phyloP scores from a whole-genome alignment of 805 yeast genomes.

The Yarrowia deformans region DNA sequence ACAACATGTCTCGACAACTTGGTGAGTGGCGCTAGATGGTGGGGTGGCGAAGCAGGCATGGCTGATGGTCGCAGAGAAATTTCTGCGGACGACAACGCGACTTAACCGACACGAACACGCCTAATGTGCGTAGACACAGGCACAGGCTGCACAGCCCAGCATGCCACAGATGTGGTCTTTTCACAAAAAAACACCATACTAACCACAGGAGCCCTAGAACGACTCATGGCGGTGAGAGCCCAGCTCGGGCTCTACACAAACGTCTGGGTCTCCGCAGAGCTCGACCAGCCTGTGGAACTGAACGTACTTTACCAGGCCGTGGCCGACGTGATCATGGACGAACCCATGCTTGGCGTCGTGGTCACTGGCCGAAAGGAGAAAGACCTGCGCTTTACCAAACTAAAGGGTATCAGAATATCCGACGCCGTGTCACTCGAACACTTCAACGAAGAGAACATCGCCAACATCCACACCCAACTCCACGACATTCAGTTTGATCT shows the following conservation, averaged over 20 bases:
- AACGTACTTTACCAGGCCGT: conserved; percentile 28
- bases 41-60: background rate
- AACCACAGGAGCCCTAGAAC: conserved; percentile 26
- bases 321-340: conserved; percentile 37
- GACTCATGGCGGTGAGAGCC: conserved; percentile 36
- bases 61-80: background rate
- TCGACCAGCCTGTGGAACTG: conserved; percentile 20
- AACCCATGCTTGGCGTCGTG: conserved; percentile 30
- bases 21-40: conserved; percentile 26
- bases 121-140: background rate
- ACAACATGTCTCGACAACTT: conserved; percentile 38
- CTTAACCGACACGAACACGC: background rate
- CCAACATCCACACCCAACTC: conserved; percentile 25
- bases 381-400: conserved; percentile 36
- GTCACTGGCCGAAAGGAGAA: conserved; percentile 25
- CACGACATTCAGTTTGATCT: conserved; percentile 34
- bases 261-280: conserved; percentile 34
- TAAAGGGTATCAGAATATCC: conserved; percentile 26
- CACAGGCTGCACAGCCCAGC: too few relatives aligned
- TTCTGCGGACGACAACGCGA: background rate
- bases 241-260: conserved; percentile 36
- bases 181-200: background rate
- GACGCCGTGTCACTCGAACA: conserved; percentile 29
- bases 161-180: too few relatives aligned
- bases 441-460: conserved; percentile 25